phyloP scores from a whole-genome alignment of 441 rosid species.

The Cnidoscolus chayamansa region DNA sequence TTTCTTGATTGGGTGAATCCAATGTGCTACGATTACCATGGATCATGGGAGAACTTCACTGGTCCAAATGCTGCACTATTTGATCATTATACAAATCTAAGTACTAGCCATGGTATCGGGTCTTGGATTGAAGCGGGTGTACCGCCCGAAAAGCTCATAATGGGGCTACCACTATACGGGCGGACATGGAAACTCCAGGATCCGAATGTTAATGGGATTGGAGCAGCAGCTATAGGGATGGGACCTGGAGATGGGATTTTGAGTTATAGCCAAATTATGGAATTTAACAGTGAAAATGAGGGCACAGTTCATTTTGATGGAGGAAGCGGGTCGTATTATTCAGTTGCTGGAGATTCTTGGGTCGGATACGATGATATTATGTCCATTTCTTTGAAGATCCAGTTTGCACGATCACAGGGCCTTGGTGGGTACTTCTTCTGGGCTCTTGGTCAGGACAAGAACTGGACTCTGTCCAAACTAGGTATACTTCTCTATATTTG shows the following conservation, averaged over 20 bases:
- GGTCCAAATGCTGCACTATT: slow-evolving; percentile 35
- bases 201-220: slow-evolving; percentile 31
- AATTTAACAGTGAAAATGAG: slow-evolving; percentile 22
- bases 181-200: slow-evolving; percentile 39
- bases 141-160: slow-evolving; percentile 31
- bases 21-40: slow-evolving; percentile 49
- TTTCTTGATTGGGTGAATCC: slow-evolving; percentile 45
- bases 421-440: slow-evolving; percentile 50
- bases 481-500: slow-evolving; percentile 20
- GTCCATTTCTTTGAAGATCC: slow-evolving; percentile 32
- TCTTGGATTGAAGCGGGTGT: slow-evolving; percentile 42
- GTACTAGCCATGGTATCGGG: slow-evolving; percentile 39
- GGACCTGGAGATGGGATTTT: slow-evolving; percentile 35
- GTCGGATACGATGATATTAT: slow-evolving; percentile 39
- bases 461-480: slow-evolving; percentile 29
- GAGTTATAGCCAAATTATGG: slow-evolving; percentile 21
- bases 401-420: slow-evolving; percentile 27
- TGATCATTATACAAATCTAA: slow-evolving; percentile 34
- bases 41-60: slow-evolving; percentile 40
- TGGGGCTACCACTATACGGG: slow-evolving; percentile 49
- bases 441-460: slow-evolving; percentile 40
- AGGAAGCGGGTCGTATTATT: slow-evolving; percentile 32
- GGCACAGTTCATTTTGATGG: slow-evolving; percentile 23
- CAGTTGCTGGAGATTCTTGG: slow-evolving; percentile 32
- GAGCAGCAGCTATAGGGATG: slow-evolving; percentile 30